Base-by-base conservation (phyloP, 73 alveolate genomes). In the Paramecium caudatum region DNA sequence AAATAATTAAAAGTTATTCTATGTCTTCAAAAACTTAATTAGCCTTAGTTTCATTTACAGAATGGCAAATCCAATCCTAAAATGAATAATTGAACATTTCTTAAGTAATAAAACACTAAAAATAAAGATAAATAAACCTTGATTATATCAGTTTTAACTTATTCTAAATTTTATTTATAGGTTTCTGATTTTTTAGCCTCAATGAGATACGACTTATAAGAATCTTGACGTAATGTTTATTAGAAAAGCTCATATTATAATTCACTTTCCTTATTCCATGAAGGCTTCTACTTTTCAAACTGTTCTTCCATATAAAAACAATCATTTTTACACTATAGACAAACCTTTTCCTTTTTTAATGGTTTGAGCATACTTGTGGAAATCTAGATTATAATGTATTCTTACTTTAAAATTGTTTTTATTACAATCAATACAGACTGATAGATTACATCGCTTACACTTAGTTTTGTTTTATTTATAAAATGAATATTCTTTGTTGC, bases 81-180 rank as follows among this genome's bases (percentile, higher is more conserved):
- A 65, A 65, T 10, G 83, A 65, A 13, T 65, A 65, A 13, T 65
- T 65, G 15, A 65, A 65, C 33, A 65, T 33, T 65, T 65, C 83
- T n/a, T 30, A 65, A 10, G 83, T 36, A 3, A 65, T 65, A 15
- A 65, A 65, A 65, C 83, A 65, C 55, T 65, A 65, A 16, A 32
- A 5, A 25, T 25, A 3, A 32, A 7, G 1, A 27, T 9, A 65
- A 25, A 7, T 30, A 33, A 30, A 65, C 83, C 17, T 65, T 65
- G 13, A 65, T 32, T 33, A 65, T n/a, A 65, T 65, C 83, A 12
- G 47, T 25, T 65, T 65, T 65, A n/a, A 65, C 34, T 65, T 33
- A n/a, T 9, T 65, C 83, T 25, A 33, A 43, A 65, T 65, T 33
- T 36, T 55, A 23, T 55, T 55, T 55, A 17, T 23, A 17, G 13